Conservation (phyloP, 2,329 filamentous ascomycete species). For the Fusarium longipes region DNA sequence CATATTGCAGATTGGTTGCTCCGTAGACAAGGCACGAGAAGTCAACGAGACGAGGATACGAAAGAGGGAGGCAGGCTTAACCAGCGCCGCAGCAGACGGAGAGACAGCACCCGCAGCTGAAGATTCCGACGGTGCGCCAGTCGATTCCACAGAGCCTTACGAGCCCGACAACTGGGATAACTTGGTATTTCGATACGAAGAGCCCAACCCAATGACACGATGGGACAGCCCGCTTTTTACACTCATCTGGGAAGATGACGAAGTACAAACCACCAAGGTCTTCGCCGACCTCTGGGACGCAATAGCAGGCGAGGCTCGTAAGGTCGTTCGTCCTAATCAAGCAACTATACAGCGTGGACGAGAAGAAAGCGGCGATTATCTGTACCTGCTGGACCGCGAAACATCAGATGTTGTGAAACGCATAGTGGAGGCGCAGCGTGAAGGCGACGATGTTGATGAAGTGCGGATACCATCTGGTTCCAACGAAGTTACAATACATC, state of each 20-base stretch:
- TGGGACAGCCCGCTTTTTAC: conserved; percentile 89
- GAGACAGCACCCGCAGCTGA: background rate
- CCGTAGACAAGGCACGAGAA: conserved; percentile 61
- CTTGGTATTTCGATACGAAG: conserved; percentile 83
- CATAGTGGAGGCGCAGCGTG: conserved; percentile 75
- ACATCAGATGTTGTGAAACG: conserved; percentile 80
- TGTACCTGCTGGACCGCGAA: conserved; percentile 82
- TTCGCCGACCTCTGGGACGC: conserved; percentile 81
- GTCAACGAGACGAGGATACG: conserved; percentile 71
- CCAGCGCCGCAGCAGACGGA: background rate
- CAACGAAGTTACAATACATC: conserved; percentile 66
- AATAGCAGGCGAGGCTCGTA: conserved; percentile 71
- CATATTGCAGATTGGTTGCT: conserved; percentile 74
- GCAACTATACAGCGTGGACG: conserved; percentile 74
- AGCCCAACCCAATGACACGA: conserved; percentile 84
- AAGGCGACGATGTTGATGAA: conserved; percentile 70
- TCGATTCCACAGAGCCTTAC: conserved; percentile 57
- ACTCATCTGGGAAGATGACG: conserved; percentile 79
- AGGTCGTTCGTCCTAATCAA: conserved; percentile 77
- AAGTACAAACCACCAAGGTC: conserved; percentile 64
- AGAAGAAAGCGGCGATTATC: conserved; percentile 77
- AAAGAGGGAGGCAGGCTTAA: conserved; percentile 14
- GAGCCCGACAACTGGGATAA: conserved; percentile 76
- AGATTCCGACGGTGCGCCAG: background rate
- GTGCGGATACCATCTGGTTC: conserved; percentile 60